Conservation (phyloP, 2,329 filamentous ascomycete genomes). For the Ophiocordyceps camponoti-floridani region DNA sequence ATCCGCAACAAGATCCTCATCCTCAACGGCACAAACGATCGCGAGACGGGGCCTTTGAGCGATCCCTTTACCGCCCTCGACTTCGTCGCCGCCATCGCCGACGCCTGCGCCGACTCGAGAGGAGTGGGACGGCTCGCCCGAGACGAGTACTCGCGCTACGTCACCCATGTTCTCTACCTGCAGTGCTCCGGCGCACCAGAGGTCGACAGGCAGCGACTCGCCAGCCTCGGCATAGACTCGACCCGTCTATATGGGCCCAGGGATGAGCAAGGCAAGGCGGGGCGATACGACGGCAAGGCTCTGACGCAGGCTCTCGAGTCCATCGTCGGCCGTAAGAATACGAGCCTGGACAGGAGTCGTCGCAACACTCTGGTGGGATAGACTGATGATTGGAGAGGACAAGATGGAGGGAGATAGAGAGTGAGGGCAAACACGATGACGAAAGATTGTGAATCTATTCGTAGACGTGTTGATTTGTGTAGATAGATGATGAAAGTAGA, state of each 20-base stretch:
- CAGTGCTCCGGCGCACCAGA: slow-evolving; percentile 51
- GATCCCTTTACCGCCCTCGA: slow-evolving; percentile 55
- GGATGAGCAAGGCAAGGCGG: slow-evolving; percentile 20
- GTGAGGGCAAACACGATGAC: not conserved
- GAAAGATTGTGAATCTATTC: no score
- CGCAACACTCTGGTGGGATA: slow-evolving; percentile 24
- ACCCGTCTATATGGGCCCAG: slow-evolving; percentile 60
- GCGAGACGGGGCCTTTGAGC: slow-evolving; percentile 60
- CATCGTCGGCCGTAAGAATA: slow-evolving; percentile 44
- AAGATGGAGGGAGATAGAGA: not conserved
- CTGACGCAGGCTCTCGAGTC: slow-evolving; percentile 60
- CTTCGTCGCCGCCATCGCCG: slow-evolving; percentile 65
- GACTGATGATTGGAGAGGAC: not conserved
- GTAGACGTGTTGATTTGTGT: no score
- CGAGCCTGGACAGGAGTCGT: slow-evolving; percentile 18
- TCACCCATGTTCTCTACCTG: slow-evolving; percentile 71
- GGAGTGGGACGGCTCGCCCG: slow-evolving; percentile 20
- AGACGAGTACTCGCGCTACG: slow-evolving; percentile 44
- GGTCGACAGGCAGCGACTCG: slow-evolving; percentile 49
- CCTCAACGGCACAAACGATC: slow-evolving; percentile 66
- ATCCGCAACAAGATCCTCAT: slow-evolving; percentile 61
- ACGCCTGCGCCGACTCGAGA: slow-evolving; percentile 53
- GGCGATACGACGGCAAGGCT: slow-evolving; percentile 58
- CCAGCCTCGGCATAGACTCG: slow-evolving; percentile 54
- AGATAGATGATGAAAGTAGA: not conserved